Base-by-base conservation (phyloP, 1,284 basidiomycete genomes). In the Anthracocystis panici-leucophaei region DNA sequence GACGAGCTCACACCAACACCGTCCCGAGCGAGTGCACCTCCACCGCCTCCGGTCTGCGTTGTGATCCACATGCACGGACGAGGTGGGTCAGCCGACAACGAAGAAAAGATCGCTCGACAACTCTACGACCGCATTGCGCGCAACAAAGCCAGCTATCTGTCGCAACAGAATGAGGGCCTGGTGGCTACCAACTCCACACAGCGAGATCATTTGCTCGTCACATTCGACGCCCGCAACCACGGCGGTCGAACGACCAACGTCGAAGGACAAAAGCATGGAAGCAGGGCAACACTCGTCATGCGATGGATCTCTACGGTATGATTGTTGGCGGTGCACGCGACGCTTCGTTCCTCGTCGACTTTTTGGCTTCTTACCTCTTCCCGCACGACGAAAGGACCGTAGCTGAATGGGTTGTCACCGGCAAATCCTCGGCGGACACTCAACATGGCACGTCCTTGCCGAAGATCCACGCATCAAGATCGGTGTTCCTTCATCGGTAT, bases 401-500 rank as follows among this genome's bases (percentile, higher is more conserved):
- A 44, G 87, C 87, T 4, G 88, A 90, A 65, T 95, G 91, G 90
- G 90, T 90, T 38, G 82, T 86, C 16, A 88, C 88, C 0, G 93
- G 93, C 0, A 88, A 91, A 72, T 92, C 91, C 88, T 94, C 0
- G 92, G 93, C 0, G 92, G 92, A 0, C 93, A 94, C 80, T 88
- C 91, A 0, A 88, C 90, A 0, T 94, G 93, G 93, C 88, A 92
- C 38, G 87, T 88, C 0, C 87, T 93, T 20, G 76, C 78, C 14
- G 67, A 70, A 44, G 93, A 94, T 68, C 88, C 91, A 10, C 88
- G 91, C 25, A 86, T 95, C 61, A 88, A 84, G 42, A 87, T 92
- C 52, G 92, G 91, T 0, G 90, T 94, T 29, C 91, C 93, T 5
- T 89, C 75, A 89, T 89, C 67, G 93, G 92, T 35, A 93, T 92